Evolutionary conservation across 2,329 filamentous ascomycete genomes (phyloP).

Genomic region (Trichoderma simmonsii): DNA sequence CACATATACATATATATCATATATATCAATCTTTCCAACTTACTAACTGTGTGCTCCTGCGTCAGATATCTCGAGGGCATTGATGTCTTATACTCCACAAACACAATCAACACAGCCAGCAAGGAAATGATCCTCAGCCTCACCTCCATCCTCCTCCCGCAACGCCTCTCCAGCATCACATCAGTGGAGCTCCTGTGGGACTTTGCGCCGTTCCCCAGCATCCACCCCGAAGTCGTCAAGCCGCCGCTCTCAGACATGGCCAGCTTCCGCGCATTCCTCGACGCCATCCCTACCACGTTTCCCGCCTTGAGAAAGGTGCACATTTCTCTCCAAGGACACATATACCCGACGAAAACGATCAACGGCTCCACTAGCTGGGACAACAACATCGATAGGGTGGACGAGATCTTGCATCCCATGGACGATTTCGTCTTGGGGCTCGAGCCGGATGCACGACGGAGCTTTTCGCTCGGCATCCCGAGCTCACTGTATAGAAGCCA

Average conservation of each 20-base stretch:
- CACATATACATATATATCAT: neutral
- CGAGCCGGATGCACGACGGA: conserved; percentile 12
- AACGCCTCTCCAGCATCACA: conserved; percentile 23
- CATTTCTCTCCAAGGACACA: conserved; percentile 21
- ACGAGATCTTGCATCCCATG: conserved; percentile 15
- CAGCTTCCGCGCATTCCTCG: conserved; percentile 22
- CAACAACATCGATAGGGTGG: neutral
- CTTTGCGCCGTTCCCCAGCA: conserved; percentile 20
- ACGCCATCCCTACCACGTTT: conserved; percentile 21
- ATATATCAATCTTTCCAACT: neutral
- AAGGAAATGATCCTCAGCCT: conserved; percentile 23
- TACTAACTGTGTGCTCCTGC: neutral
- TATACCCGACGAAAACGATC: conserved; percentile 8
- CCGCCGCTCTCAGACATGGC: conserved; percentile 9
- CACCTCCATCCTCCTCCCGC: conserved; percentile 22
- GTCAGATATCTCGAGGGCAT: conserved; percentile 30
- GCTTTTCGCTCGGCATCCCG: conserved; percentile 26
- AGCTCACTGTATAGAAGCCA: conserved; percentile 23
- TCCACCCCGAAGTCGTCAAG: neutral
- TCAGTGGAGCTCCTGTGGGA: conserved; percentile 29
- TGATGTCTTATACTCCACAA: conserved; percentile 30
- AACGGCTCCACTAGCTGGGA: conserved; percentile 1
- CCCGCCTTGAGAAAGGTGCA: conserved; percentile 20
- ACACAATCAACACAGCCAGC: conserved; percentile 27
- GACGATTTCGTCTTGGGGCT: conserved; percentile 25